These are phyloP conservation scores for Piromyces finnis DNA, from an alignment of 192 early-diverging fungal species.

Conservation along the genomic window DNA sequence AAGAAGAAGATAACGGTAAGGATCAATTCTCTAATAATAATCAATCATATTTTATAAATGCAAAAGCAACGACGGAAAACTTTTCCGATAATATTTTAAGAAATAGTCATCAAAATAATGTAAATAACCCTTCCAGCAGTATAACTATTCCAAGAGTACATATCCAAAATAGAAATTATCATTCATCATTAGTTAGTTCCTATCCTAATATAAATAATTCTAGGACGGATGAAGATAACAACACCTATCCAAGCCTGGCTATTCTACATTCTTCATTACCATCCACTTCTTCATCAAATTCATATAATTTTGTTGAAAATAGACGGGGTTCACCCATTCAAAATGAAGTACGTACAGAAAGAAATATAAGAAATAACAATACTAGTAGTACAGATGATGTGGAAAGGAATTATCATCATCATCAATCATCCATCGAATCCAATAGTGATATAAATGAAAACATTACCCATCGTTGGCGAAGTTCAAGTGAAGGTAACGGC, in stretches of 20 bases:
- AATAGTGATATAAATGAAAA: too few relatives aligned
- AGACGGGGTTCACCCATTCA: too few relatives aligned
- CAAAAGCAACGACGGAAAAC: too few relatives aligned
- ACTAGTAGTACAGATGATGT: too few relatives aligned
- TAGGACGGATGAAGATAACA: neutral
- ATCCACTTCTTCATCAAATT: neutral
- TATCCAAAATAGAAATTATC: neutral
- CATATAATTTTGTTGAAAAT: too few relatives aligned
- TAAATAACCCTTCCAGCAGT: neutral
- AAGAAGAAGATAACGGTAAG: too few relatives aligned
- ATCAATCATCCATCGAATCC: neutral
- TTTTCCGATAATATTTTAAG: neutral
- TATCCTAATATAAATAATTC: too few relatives aligned
- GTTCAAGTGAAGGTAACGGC: neutral
- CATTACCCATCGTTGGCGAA: neutral
- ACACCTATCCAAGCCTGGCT: neutral
- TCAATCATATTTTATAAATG: neutral
- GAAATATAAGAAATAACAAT: too few relatives aligned
- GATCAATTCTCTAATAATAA: neutral
- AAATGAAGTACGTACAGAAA: too few relatives aligned
- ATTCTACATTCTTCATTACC: neutral
- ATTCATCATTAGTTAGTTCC: too few relatives aligned
- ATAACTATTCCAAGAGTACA: neutral
- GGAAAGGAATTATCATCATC: neutral
- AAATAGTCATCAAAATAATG: neutral